Percentiles rank a stretch among this genome's conserved stretches.
Conservation (phyloP, 495 filamentous ascomycete genomes). For the Aspergillus indologenus region DNA sequence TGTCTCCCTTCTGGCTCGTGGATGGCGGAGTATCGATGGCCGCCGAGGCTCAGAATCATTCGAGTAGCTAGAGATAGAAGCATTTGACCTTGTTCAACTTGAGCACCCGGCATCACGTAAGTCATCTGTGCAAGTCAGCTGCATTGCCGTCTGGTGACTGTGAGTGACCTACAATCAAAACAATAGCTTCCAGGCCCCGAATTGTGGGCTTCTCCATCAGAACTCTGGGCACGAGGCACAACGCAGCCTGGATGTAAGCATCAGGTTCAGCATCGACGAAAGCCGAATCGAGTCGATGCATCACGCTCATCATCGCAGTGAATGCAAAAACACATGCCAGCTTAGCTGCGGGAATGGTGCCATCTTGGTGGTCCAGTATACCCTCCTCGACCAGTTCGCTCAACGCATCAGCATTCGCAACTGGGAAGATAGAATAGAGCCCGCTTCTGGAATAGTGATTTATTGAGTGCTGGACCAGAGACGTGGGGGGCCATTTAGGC, state of each 20-base stretch:
- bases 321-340: slow-evolving; percentile 27
- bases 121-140: slow-evolving; percentile 14
- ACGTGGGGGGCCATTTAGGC: slow-evolving; percentile 20
- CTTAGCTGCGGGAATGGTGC: slow-evolving; percentile 12
- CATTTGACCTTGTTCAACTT: slow-evolving; percentile 21
- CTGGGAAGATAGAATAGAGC: slow-evolving; percentile 28
- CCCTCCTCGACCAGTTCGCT: slow-evolving; percentile 13
- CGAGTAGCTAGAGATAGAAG: slow-evolving; percentile 23
- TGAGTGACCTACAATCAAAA: slow-evolving; percentile 22
- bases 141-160: background rate
- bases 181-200: slow-evolving; percentile 24
- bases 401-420: slow-evolving; percentile 19
- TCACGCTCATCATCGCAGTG: slow-evolving; percentile 25
- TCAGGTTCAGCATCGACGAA: slow-evolving; percentile 23
- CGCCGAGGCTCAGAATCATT: slow-evolving; percentile 23
- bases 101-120: slow-evolving; percentile 24
- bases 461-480: slow-evolving; percentile 21
- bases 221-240: slow-evolving; percentile 21
- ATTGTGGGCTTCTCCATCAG: slow-evolving; percentile 23
- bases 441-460: slow-evolving; percentile 21
- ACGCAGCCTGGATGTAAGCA: slow-evolving; percentile 23
- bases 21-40: slow-evolving; percentile 10
- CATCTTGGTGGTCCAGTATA: background rate
- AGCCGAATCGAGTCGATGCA: slow-evolving; percentile 24
- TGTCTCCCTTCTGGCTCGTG: slow-evolving; percentile 17